Base-by-base conservation (phyloP, 345 rosid species). In the Gynandropsis gynandra region DNA sequence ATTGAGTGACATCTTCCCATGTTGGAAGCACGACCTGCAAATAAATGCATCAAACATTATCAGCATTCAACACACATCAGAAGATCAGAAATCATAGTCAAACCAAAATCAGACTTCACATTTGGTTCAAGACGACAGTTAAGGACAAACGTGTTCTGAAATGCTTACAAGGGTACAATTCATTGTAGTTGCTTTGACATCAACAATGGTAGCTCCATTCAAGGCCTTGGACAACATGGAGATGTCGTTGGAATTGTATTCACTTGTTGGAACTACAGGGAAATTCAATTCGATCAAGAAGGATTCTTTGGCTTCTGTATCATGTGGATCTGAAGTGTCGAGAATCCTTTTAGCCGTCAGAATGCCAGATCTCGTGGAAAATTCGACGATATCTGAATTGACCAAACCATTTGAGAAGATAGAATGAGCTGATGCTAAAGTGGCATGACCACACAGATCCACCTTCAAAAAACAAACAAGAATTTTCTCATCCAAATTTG, bases 401-500 rank as follows among this genome's bases (percentile, higher is more conserved):
- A 82, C 73, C 65, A 72, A 67, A 29, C 65, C 69, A 10, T 54
- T 72, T 4, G 85, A 43, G 65, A 89, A 86, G 44, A 83, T 72
- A 9, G 50, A 4, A 17, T 89, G 88, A 4, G 96, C 77, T 42
- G 96, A 82, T 34, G 96, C 94, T 57, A 89, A 65, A 5, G 92
- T 89, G 31, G 82, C 98, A 67, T 89, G 97, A 18, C 96, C 96
- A 42, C 96, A 81, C 24, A 89, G 78, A 2, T 68, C 33, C 16
- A 81, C 80, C 96, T 89, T 5, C 50, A 19, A 10, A 8, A 17
- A 36, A 7, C 1, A 4, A 12, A 10, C 40, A 7, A 33, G 10
- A 33, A 33, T 36, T 36, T 36, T 5, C 38, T 10, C 29, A 10
- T 39, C 41, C 35, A 53, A 12, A 52, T 24, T 24, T 24, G 29